Base-by-base conservation (phyloP, 148 eudicot genomes). In the Polygonum aviculare region DNA sequence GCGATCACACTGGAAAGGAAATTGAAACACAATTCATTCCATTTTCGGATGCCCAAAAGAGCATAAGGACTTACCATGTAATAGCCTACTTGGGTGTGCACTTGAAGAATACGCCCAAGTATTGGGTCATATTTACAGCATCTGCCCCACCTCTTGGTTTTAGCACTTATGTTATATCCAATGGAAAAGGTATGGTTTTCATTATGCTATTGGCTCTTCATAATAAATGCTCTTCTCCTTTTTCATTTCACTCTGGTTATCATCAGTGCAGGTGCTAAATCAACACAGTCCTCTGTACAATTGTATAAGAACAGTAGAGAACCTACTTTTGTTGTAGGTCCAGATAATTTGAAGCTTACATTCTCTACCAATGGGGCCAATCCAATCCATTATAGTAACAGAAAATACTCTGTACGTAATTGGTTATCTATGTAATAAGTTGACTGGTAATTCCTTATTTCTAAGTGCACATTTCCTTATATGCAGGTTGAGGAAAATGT, bases 131-230 rank as follows among this genome's bases (percentile, higher is more conserved):
- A 69, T 91, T 91, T 77, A 74, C 83, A 55, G 96, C 87, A 60
- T 87, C 88, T 78, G 86, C 88, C 74, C 96, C 93, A 69, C 91
- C 96, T 67, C 86, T 91, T 82, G 96, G 96, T 78, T 91, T 89
- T 82, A 87, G 85, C 83, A 91, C 93, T 78, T 91, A 87, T 60
- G 60, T 80, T 47, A 74, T 91, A 69, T 81, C 93, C 65, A 84
- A 72, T 14, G 87, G 79, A 26, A 83, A 83, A 83, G 84, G 86
- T 81, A 89, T 81, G 91, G 80, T 33, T 45, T 72, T 44, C 16
- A 45, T 41, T 44, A 72, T 31, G 33, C 26, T 19, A 51, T 67
- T 67, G 72, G 63, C 40, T 57, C 33, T 51, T 65, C 72, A 76
- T 39, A 51, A 38, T 26, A 72, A 55, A 38, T 75, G 77, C 57